These are phyloP conservation scores for Pseudoperonospora humuli DNA, from an alignment of 352 stramenopile genomes.

Conservation along the genomic window DNA sequence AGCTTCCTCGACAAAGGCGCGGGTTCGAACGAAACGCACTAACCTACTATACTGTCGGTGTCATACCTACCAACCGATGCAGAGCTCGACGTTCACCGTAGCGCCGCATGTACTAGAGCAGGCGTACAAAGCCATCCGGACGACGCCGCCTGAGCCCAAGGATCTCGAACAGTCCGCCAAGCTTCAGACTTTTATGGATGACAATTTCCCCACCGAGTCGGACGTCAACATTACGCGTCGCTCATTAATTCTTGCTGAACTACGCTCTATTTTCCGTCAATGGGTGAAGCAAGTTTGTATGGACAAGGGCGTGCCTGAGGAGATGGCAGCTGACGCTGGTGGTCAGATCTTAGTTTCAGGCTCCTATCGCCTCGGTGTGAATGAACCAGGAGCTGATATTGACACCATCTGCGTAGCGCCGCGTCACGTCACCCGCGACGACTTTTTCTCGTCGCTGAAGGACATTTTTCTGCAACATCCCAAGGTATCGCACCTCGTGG, in stretches of 20 bases:
- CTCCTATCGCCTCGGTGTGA: conserved; percentile 94
- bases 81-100: conserved; percentile 63
- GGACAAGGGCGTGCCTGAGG: conserved; percentile 74
- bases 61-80: conserved; percentile 19
- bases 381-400: conserved; percentile 95
- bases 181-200: conserved; percentile 77
- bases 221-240: conserved; percentile 77
- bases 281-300: conserved; percentile 85
- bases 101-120: conserved; percentile 74
- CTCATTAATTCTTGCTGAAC: conserved; percentile 77
- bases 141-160: conserved; percentile 72
- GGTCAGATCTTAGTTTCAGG: conserved; percentile 87
- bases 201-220: conserved; percentile 68
- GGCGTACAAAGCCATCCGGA: conserved; percentile 86
- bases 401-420: conserved; percentile 97
- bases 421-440: conserved; percentile 90
- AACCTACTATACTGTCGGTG: too few species aligned
- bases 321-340: conserved; percentile 77
- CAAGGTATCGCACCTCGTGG: conserved; percentile 85
- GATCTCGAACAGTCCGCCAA: conserved; percentile 79
- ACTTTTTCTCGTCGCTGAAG: conserved; percentile 94
- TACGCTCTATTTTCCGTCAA: conserved; percentile 75
- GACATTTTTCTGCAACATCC: conserved; percentile 89
- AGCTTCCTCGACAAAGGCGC: conserved; percentile 12
- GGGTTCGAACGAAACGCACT: conserved; percentile 5